Base-by-base conservation (phyloP, 23 red algal genomes). In the Cyanidium caldarium region DNA sequence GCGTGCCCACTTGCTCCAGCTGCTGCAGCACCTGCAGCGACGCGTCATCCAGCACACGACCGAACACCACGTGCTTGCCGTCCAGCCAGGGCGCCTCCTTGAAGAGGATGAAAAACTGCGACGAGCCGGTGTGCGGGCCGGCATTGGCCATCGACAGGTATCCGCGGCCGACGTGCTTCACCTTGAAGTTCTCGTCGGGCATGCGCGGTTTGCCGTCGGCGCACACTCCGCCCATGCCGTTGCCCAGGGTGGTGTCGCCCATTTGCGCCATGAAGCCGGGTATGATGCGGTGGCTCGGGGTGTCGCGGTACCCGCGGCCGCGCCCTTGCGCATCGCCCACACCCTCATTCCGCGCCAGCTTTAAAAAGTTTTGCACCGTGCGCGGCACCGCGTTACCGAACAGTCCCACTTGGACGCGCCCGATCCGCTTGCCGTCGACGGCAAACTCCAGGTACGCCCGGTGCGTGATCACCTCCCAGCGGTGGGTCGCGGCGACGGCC, bases 41-140 rank as follows among this genome's bases (percentile, higher is more conserved):
- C 44, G 66, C 42, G 1, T 73, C 88, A 37, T 68, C 69, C 25
- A 86, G 26, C 0, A 86, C 58, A 46, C 70, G 73, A 3, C 88
- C 88, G 30, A 94, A 94, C 1, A 94, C 88, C 3, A 94, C 88
- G 46, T 94, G 88, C 17, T 68, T 42, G 3, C 88, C 88, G 42
- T 94, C 77, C 33, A 94, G 61, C 82, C 83, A 87, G 5, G 88
- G 76, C 12, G 88, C 82, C 25, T 72, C 81, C 46, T 78, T 74
- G 34, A 84, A 75, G 10, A 70, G 80, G 68, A 90, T 77, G 68
- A 94, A 94, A 68, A 94, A 94, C 33, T 94, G 88, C 1, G 82
- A 81, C 25, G 80, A 80, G 43, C 84, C 84, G 2, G 88, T 94
- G 44, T 82, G 70, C 14, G 77, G 69, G 37, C 88, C 88, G 0